Evolutionary conservation across 352 stramenopile genomes (phyloP), one percentile per base, ranked within the genome.

Genomic region (Phytophthora sp.): DNA sequence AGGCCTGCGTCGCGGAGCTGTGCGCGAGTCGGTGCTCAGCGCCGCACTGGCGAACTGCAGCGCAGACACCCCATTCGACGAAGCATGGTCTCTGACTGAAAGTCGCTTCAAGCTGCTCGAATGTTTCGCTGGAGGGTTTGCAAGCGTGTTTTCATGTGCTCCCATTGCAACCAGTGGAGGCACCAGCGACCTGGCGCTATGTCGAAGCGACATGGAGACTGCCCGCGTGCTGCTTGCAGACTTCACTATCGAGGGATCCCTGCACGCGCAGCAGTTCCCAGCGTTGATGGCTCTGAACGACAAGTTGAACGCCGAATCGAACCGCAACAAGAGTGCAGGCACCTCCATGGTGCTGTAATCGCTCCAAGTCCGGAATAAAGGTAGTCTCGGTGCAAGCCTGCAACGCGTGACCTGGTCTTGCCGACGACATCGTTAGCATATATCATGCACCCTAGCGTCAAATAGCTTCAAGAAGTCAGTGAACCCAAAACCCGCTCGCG

Each of bases 61-160:
- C 17, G 62, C 54, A 1, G 56, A 75, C 8, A 62, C 48, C 11
- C 39, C 70, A 20, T 91, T 91, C 49, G 66, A 82, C 21, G 38
- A 34, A 18, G 68, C 75, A 5, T 91, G 82, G 82, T 43, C 49
- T 6, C 37, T 54, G 7, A 79, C 70, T 0, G 44, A 66, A 4
- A 52, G 66, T 0, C 76, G 79, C 8, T 91, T 88, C 32, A 66
- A 62, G 18, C 38, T 68, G 26, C 69, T 91, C 10, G 77, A 89
- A 59, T 62, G 63, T 18, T 89, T 91, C 41, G 82, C 77, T 0
- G 82, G 76, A 2, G 79, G 79, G 0, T 71, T 91, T 13, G 82
- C 82, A 20, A 88, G 73, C 26, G 67, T 83, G 2, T 80, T 77
- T 28, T 56, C 62, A 7, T 70, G 59, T 20, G 13, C 32, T 2